Conservation (phyloP, 768 basidiomycete species). For the Asterophora lycoperdoides region DNA sequence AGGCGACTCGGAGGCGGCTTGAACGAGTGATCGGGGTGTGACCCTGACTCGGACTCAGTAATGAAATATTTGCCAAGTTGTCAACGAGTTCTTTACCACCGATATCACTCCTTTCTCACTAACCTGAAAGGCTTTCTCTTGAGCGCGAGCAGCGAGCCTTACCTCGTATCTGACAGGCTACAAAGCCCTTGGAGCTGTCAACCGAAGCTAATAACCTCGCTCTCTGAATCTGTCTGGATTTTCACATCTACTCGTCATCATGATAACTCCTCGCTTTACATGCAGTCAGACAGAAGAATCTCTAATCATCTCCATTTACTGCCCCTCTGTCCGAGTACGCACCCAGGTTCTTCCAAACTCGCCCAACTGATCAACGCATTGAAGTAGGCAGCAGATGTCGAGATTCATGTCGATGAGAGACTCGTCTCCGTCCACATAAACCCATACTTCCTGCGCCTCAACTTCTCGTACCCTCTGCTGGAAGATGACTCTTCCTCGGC, state of each 20-base stretch:
- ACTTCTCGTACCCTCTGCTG: constrained; percentile 61
- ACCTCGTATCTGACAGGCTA: not conserved
- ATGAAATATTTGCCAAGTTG: constrained; percentile 5
- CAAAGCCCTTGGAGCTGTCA: not conserved
- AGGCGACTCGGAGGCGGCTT: not conserved
- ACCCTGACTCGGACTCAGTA: not conserved
- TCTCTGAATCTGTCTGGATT: too few relatives aligned
- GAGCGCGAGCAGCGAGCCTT: not conserved
- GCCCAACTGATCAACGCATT: constrained; percentile 11
- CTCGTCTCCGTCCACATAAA: constrained; percentile 73
- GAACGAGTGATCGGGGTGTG: constrained; percentile 1
- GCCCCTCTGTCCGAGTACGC: constrained; percentile 68
- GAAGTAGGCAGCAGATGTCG: constrained; percentile 76
- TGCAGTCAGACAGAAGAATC: constrained; percentile 58
- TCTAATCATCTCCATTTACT: constrained; percentile 60
- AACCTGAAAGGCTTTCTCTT: not conserved
- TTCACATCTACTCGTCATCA: constrained; percentile 20
- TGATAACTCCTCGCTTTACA: constrained; percentile 77
- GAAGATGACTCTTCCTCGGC: constrained; percentile 72
- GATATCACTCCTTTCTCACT: not conserved
- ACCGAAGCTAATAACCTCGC: not conserved
- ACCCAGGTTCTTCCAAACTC: constrained; percentile 7
- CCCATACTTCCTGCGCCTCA: constrained; percentile 80
- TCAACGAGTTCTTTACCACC: constrained; percentile 4
- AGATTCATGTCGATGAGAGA: constrained; percentile 70